Percentiles rank a stretch among this genome's conserved stretches.
phyloP scores from a whole-genome alignment of 2,329 filamentous ascomycete species.

The Fusarium subglutinans region DNA sequence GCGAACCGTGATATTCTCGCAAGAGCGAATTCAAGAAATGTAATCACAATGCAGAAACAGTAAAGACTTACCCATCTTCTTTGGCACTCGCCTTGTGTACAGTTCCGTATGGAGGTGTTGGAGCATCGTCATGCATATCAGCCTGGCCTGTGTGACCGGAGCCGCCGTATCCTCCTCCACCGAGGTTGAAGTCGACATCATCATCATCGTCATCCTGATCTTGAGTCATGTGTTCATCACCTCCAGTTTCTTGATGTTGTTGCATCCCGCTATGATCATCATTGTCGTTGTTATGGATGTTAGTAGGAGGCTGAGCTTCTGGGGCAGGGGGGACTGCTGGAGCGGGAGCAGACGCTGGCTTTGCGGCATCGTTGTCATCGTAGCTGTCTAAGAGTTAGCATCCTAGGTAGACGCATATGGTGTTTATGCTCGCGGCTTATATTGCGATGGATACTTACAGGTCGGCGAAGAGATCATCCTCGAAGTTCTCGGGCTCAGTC shows the following conservation, averaged over 20 bases:
- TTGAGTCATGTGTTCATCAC: conserved; percentile 55
- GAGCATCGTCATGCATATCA: conserved; percentile 44
- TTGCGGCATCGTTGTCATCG: conserved; percentile 68
- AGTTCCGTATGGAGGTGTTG: conserved; percentile 48
- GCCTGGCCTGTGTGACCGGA: conserved; percentile 45
- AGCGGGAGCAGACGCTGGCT: conserved; percentile 48
- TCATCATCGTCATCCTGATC: conserved; percentile 63
- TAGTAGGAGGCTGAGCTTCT: conserved; percentile 38
- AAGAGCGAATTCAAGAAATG: conserved; percentile 15
- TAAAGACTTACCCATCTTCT: conserved; percentile 55
- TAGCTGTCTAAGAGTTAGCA: conserved; percentile 58
- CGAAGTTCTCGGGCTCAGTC: conserved; percentile 83
- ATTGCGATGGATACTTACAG: conserved; percentile 68
- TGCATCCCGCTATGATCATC: conserved; percentile 35
- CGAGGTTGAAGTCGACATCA: conserved; percentile 68
- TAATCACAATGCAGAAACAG: conserved; percentile 39
- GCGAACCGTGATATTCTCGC: conserved; percentile 14
- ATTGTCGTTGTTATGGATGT: conserved; percentile 38
- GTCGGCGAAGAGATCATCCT: conserved; percentile 96
- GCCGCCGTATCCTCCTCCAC: conserved; percentile 48
- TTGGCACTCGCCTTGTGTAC: conserved; percentile 71
- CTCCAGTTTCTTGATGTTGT: conserved; percentile 36
- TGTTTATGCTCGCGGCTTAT: neutral
- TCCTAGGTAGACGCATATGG: neutral
- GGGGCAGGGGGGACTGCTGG: conserved; percentile 42